Percentiles rank a stretch among this genome's conserved stretches.
Evolutionary conservation across 2,329 filamentous ascomycete genomes (phyloP).

Genomic region (Chrysosphaeria jannelii): DNA sequence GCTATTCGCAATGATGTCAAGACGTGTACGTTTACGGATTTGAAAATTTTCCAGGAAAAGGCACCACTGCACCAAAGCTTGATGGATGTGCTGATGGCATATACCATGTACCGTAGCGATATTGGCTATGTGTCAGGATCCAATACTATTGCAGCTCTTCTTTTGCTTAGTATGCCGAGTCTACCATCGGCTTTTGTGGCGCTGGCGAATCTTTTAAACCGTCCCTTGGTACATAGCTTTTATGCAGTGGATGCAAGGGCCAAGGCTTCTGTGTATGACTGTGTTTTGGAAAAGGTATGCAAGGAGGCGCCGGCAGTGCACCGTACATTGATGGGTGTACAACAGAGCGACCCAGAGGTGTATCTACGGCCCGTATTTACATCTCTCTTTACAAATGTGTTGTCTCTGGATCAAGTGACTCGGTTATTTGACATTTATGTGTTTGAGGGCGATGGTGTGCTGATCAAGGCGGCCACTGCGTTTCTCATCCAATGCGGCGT

Average conservation of each 20-base stretch:
- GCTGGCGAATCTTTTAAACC: conserved; percentile 50
- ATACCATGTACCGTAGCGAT: conserved; percentile 55
- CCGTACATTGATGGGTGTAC: conserved; percentile 25
- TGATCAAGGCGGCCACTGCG: conserved; percentile 42
- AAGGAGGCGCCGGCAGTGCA: conserved; percentile 34
- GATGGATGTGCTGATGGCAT: conserved; percentile 45
- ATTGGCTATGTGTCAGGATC: conserved; percentile 50
- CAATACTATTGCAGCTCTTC: conserved; percentile 44
- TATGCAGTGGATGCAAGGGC: conserved; percentile 39
- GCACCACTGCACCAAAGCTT: conserved; percentile 37
- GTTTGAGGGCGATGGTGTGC: conserved; percentile 47
- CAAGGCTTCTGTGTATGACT: conserved; percentile 35
- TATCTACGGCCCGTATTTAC: conserved; percentile 21
- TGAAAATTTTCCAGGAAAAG: conserved; percentile 38
- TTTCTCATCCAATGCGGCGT: conserved; percentile 25
- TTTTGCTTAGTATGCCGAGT: conserved; percentile 38
- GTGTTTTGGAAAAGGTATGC: conserved; percentile 34
- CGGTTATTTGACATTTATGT: conserved; percentile 59
- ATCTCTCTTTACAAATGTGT: conserved; percentile 28
- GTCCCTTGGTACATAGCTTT: conserved; percentile 44
- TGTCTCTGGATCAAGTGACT: conserved; percentile 38
- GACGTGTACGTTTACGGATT: conserved; percentile 34
- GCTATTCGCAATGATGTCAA: conserved; percentile 32
- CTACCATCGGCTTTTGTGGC: conserved; percentile 35
- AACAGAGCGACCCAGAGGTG: conserved; percentile 10